A percentile compares a stretch with the other conserved stretches of the same genome.
Conservation (phyloP, 495 filamentous ascomycete genomes). For the Penicillium psychrofluorescens region DNA sequence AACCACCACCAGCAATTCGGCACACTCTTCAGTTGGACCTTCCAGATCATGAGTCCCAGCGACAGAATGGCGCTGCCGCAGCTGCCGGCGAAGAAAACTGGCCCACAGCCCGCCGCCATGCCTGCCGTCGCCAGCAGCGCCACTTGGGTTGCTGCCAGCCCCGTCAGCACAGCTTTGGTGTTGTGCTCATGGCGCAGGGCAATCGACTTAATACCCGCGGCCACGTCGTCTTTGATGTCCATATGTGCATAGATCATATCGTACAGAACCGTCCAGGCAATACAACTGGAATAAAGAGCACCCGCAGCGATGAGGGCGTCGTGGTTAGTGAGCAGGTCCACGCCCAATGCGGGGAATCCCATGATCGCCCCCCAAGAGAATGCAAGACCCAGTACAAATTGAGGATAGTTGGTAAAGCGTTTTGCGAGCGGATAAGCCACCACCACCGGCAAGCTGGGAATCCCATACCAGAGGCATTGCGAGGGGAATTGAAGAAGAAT, state of each 20-base stretch:
- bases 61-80: constrained; percentile 75
- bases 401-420: constrained; percentile 88
- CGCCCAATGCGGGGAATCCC: constrained; percentile 87
- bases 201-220: constrained; percentile 93
- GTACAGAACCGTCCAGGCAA: constrained; percentile 92
- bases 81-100: constrained; percentile 75
- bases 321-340: constrained; percentile 65
- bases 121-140: constrained; percentile 76
- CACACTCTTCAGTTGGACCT: constrained; percentile 75
- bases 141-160: constrained; percentile 67
- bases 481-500: constrained; percentile 81
- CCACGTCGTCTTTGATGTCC: constrained; percentile 91
- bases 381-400: constrained; percentile 82
- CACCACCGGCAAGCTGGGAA: constrained; percentile 78
- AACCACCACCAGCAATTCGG: constrained; percentile 98
- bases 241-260: constrained; percentile 99
- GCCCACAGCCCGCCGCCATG: constrained; percentile 63
- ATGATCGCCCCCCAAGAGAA: constrained; percentile 97
- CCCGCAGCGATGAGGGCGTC: constrained; percentile 60
- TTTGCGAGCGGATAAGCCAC: constrained; percentile 86
- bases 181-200: constrained; percentile 80
- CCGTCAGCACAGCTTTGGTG: constrained; percentile 78
- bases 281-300: constrained; percentile 74
- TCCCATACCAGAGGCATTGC: constrained; percentile 79
- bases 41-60: constrained; percentile 81